These are phyloP conservation scores for Cylindrodendrum hubeiense DNA, from an alignment of 2,329 filamentous ascomycete genomes.

Conservation along the genomic window DNA sequence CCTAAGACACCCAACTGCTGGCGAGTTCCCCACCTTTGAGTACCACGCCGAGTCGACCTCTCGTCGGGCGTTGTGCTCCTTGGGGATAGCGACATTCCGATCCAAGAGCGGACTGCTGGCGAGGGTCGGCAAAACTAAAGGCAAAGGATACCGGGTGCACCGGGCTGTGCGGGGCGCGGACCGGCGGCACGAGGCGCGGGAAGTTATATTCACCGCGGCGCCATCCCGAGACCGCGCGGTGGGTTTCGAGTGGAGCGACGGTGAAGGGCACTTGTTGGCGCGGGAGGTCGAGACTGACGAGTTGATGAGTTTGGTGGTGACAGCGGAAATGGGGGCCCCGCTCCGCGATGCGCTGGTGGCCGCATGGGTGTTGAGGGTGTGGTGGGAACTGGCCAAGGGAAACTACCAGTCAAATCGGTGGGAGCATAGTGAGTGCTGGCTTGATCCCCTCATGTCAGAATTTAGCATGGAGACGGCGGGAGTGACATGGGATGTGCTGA, in stretches of 20 bases:
- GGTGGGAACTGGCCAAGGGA: constrained; percentile 47
- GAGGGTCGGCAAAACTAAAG: constrained; percentile 13
- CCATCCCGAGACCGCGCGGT: constrained; percentile 43
- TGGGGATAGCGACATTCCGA: constrained; percentile 47
- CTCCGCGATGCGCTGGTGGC: constrained; percentile 50
- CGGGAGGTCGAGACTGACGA: constrained; percentile 46
- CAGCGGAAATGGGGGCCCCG: constrained; percentile 44
- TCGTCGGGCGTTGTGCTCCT: constrained; percentile 43
- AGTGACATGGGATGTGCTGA: neutral
- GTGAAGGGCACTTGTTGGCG: constrained; percentile 44
- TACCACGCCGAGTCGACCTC: constrained; percentile 50
- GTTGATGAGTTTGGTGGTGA: constrained; percentile 47
- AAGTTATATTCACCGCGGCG: constrained; percentile 46
- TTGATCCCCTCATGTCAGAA: neutral
- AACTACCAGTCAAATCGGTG: constrained; percentile 45
- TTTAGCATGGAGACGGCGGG: neutral
- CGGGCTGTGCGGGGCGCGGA: constrained; percentile 44
- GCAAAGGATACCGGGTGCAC: constrained; percentile 45
- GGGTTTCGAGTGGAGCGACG: constrained; percentile 50
- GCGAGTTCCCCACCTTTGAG: constrained; percentile 45
- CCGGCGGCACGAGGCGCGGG: constrained; percentile 36
- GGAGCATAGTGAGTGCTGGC: constrained; percentile 32
- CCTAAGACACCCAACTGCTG: constrained; percentile 48
- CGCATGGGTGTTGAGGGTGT: constrained; percentile 52
- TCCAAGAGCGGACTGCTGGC: constrained; percentile 35